Evolutionary conservation across 169 alveolate species (phyloP).

Genomic region (Plasmodium inui): DNA sequence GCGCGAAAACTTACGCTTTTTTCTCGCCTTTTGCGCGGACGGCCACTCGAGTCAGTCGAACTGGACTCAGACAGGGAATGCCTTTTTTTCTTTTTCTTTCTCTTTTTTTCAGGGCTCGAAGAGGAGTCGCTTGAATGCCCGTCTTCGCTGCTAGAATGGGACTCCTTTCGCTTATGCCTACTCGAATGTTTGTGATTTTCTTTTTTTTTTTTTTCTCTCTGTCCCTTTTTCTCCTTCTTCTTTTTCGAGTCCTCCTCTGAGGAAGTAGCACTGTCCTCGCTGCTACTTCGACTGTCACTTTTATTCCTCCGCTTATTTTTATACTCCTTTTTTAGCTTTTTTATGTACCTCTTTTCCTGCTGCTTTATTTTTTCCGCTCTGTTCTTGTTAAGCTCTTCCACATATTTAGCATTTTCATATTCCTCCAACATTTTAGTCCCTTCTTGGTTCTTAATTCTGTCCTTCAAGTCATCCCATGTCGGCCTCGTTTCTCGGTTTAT

Average conservation of each 20-base stretch:
- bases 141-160: constrained; percentile 29
- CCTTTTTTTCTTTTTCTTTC: constrained; percentile 15
- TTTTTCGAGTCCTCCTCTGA: constrained; percentile 33
- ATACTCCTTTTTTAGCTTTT: constrained; percentile 70
- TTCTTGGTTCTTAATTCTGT: constrained; percentile 72
- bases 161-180: neutral
- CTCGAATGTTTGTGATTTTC: neutral
- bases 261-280: constrained; percentile 13
- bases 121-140: constrained; percentile 6
- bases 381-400: constrained; percentile 64
- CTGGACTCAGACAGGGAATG: constrained; percentile 9
- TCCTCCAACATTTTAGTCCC: constrained; percentile 70
- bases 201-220: constrained; percentile 26
- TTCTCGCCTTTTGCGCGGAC: constrained; percentile 30
- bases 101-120: constrained; percentile 16
- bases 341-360: constrained; percentile 74
- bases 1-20: constrained; percentile 39
- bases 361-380: constrained; percentile 71
- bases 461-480: constrained; percentile 73
- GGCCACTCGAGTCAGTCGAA: constrained; percentile 37
- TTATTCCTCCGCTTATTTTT: constrained; percentile 53
- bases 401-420: constrained; percentile 66
- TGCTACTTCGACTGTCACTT: constrained; percentile 20
- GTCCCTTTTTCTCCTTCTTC: constrained; percentile 6
- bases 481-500: constrained; percentile 73